These are phyloP conservation scores for Kazachstania martiniae DNA, from an alignment of 805 yeast genomes.

Conservation along the genomic window DNA sequence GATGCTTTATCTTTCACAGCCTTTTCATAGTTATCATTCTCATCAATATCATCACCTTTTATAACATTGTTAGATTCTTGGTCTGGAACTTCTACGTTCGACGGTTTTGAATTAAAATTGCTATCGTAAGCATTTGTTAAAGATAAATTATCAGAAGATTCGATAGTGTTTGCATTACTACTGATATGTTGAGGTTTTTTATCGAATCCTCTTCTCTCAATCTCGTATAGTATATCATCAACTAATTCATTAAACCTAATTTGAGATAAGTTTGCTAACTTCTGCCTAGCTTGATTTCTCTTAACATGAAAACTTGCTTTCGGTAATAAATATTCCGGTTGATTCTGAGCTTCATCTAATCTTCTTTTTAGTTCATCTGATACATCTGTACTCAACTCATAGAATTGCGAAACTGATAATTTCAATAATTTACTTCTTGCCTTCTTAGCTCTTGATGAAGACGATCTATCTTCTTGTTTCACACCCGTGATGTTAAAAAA, in stretches of 20 bases:
- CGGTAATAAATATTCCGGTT: conserved; percentile 58
- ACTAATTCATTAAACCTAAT: conserved; percentile 81
- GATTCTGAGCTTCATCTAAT: conserved; percentile 44
- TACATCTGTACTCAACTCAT: conserved; percentile 88
- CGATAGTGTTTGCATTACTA: background rate
- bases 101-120: background rate
- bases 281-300: conserved; percentile 90
- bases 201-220: conserved; percentile 62
- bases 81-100: too few relatives aligned
- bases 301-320: conserved; percentile 75
- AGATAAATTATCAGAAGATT: background rate
- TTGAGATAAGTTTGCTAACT: conserved; percentile 74
- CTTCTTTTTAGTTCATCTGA: conserved; percentile 86
- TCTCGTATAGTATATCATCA: conserved; percentile 78
- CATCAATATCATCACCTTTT: background rate
- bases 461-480: conserved; percentile 21
- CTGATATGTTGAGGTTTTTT: conserved; percentile 4
- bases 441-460: conserved; percentile 49
- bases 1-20: background rate
- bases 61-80: too few relatives aligned
- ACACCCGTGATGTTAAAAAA: conserved; percentile 23
- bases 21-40: background rate
- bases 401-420: conserved; percentile 71
- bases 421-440: conserved; percentile 80
- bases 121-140: background rate